Percentiles rank a stretch among this genome's conserved stretches.
phyloP scores from a whole-genome alignment of 225 moss, liverwort and hornwort genomes.

The Anthoceros angustus region DNA sequence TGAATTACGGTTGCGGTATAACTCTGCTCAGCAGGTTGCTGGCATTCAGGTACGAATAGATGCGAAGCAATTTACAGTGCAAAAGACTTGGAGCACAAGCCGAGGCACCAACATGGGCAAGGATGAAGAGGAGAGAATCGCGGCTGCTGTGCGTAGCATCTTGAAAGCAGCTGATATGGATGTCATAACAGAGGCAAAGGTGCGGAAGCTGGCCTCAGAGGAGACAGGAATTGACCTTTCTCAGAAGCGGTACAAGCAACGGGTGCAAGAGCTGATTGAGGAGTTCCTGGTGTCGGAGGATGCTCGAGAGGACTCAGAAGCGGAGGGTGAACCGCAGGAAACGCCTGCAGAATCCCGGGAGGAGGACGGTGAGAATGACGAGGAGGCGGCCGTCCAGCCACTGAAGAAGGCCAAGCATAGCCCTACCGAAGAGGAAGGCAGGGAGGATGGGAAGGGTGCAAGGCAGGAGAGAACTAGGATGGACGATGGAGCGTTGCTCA shows the following conservation, averaged over 20 bases:
- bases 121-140: not conserved
- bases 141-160: not conserved
- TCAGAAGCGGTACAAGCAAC: not conserved
- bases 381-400: not conserved
- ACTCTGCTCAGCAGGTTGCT: too few species aligned
- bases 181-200: not conserved
- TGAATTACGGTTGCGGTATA: too few species aligned
- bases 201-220: not conserved
- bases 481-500: not conserved
- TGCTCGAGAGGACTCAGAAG: not conserved
- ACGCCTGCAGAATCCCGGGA: not conserved
- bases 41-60: too few species aligned
- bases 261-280: not conserved
- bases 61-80: too few species aligned
- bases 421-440: not conserved
- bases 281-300: not conserved
- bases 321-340: not conserved
- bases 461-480: not conserved
- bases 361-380: not conserved
- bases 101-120: not conserved
- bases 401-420: not conserved
- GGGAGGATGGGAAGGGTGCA: not conserved
- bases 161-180: not conserved
- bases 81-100: too few species aligned
- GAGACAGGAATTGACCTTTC: not conserved